Evolutionary conservation across 2,329 filamentous ascomycete species (phyloP), one percentile per base, ranked within the genome.

Genomic region (Botrytis sinoallii): DNA sequence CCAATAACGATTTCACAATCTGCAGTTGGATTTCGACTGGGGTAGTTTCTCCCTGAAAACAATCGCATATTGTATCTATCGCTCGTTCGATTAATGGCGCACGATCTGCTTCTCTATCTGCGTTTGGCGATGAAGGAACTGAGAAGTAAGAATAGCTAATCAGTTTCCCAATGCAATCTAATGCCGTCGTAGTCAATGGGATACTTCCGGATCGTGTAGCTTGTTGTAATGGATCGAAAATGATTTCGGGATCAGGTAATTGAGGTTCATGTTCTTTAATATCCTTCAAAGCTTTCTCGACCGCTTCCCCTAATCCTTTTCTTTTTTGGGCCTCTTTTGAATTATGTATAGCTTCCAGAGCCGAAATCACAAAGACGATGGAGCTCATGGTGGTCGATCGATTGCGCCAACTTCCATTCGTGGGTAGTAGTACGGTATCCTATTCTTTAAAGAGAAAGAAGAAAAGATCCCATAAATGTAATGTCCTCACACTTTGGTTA

Each of bases 61-160:
- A 99, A 81, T 98, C 95, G 86, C 96, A 99, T 86, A 99, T 99
- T 52, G 96, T 97, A 84, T 99, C 97, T 80, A 99, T 99, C 74
- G 97, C 96, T 77, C 95, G 90, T 84, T 99, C 97, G 81, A 99
- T 99, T 77, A 99, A 86, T 25, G 95, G 95, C 6, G 92, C 86
- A 59, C 85, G 85, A 69, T 80, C 79, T 74, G 77, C 79, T 65
- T 85, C 84, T 73, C 80, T 79, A 72, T 83, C 80, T 66, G 79
- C 77, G 75, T 80, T 80, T 48, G 84, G 82, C 35, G 84, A 83
- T 70, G 85, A 86, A 52, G 91, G 88, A 68, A 93, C 89, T 67
- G 95, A 95, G 83, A 99, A 98, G 86, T 98, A 98, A 29, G 96
- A 97, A 83, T 97, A 99, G 80, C 95, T 98, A 82, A 98, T 98